Percentiles rank a stretch among this genome's conserved stretches.
These are phyloP conservation scores for Crithidia acanthocephali DNA, from an alignment of 208 protist genomes.

Conservation along the genomic window DNA sequence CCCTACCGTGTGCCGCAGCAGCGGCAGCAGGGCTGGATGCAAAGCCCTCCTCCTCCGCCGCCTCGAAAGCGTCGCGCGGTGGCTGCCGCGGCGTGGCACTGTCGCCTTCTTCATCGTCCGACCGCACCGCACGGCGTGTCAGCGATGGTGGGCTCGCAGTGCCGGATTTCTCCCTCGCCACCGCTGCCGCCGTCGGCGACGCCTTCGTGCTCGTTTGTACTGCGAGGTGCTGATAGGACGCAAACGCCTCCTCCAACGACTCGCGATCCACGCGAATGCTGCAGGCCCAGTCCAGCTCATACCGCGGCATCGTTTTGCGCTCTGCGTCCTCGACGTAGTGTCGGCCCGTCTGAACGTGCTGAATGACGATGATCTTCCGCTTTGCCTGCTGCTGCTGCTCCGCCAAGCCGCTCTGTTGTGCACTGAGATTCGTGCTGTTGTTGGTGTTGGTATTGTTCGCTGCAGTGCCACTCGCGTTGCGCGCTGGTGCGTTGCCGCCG, in stretches of 20 bases:
- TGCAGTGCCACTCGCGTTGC: background rate
- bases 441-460: background rate
- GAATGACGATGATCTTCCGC: slow-evolving; percentile 42
- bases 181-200: background rate
- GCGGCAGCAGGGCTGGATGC: background rate
- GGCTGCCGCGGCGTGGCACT: background rate
- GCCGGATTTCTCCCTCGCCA: too few species aligned
- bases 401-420: background rate
- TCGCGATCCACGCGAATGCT: slow-evolving; percentile 50
- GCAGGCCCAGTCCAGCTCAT: slow-evolving; percentile 66
- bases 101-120: background rate
- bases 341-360: slow-evolving; percentile 59
- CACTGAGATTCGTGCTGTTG: background rate
- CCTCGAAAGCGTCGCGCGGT: background rate
- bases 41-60: background rate
- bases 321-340: slow-evolving; percentile 60
- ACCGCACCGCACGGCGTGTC: background rate
- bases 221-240: slow-evolving; percentile 8
- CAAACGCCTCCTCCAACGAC: slow-evolving; percentile 23
- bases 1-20: too few species aligned
- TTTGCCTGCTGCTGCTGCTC: background rate
- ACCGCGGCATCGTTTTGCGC: slow-evolving; percentile 36
- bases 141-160: too few species aligned
- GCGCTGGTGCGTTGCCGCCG: background rate
- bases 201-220: background rate